Conservation (phyloP, 2,329 filamentous ascomycete species). For the Trichoderma arundinaceum region DNA sequence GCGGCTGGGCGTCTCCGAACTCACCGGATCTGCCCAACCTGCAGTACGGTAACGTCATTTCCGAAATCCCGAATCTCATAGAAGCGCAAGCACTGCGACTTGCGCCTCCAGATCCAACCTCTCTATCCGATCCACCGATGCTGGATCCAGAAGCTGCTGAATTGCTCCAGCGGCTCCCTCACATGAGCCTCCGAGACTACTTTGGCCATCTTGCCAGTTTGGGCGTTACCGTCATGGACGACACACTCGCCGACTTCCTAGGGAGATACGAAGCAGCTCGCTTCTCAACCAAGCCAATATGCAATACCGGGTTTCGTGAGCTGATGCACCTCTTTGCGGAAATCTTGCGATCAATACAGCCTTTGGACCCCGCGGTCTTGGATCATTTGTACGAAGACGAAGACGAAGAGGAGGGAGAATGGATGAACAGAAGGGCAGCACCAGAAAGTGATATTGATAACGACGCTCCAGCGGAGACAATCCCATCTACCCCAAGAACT, state of each 20-base stretch:
- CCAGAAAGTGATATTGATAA: conserved; percentile 54
- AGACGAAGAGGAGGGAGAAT: conserved; percentile 32
- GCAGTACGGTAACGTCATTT: conserved; percentile 81
- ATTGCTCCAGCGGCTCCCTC: conserved; percentile 70
- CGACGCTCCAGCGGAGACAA: conserved; percentile 52
- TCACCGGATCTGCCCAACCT: conserved; percentile 76
- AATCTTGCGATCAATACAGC: conserved; percentile 76
- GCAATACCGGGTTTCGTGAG: conserved; percentile 72
- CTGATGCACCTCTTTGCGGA: conserved; percentile 87
- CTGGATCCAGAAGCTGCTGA: conserved; percentile 72
- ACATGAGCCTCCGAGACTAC: conserved; percentile 81
- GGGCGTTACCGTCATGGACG: conserved; percentile 59
- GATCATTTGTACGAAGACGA: conserved; percentile 39
- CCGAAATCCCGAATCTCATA: conserved; percentile 85
- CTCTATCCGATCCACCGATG: conserved; percentile 48
- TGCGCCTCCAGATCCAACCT: conserved; percentile 62
- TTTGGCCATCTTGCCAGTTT: conserved; percentile 71
- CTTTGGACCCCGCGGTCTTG: conserved; percentile 62
- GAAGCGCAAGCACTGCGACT: conserved; percentile 92
- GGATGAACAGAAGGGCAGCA: conserved; percentile 26
- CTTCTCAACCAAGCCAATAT: conserved; percentile 74
- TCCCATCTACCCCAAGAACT: conserved; percentile 49
- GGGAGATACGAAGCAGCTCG: conserved; percentile 80
- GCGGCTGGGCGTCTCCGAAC: conserved; percentile 85
- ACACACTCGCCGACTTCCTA: conserved; percentile 68